A percentile compares a stretch with the other conserved stretches of the same genome.
Evolutionary conservation across 192 early-diverging fungal genomes (phyloP).

Genomic region (Linnemannia elongata): DNA sequence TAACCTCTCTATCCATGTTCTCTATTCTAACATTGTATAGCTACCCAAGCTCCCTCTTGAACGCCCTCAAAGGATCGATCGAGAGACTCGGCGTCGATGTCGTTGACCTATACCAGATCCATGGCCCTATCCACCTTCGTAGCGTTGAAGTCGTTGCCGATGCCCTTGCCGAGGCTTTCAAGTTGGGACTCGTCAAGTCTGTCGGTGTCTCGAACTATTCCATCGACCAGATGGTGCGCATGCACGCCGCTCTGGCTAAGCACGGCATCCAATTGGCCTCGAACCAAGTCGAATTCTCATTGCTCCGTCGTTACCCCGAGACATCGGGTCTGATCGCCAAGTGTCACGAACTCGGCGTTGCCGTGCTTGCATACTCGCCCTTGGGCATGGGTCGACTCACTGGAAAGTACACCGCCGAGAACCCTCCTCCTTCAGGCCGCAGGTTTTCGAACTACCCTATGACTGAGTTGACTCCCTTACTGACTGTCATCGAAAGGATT

Average conservation of each 20-base stretch:
- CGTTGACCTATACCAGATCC: constrained; percentile 66
- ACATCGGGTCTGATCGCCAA: constrained; percentile 74
- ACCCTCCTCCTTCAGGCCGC: constrained; percentile 43
- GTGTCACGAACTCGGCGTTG: constrained; percentile 81
- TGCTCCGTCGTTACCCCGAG: constrained; percentile 76
- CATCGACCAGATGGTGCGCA: constrained; percentile 45
- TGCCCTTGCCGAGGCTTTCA: constrained; percentile 61
- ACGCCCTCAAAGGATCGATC: constrained; percentile 61
- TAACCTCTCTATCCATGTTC: not conserved
- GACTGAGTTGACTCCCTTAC: constrained; percentile 33
- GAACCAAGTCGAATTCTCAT: constrained; percentile 63
- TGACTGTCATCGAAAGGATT: constrained; percentile 43
- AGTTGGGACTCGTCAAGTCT: constrained; percentile 61
- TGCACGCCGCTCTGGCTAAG: constrained; percentile 61
- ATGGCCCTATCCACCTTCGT: constrained; percentile 61
- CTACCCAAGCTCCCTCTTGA: constrained; percentile 59
- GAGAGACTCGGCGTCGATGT: constrained; percentile 59
- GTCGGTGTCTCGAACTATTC: constrained; percentile 69
- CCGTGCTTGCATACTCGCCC: constrained; percentile 80
- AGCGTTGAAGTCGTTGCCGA: constrained; percentile 63
- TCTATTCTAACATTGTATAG: not conserved
- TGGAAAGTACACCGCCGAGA: constrained; percentile 63
- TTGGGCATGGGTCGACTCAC: constrained; percentile 80
- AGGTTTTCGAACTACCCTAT: constrained; percentile 50
- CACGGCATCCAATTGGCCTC: constrained; percentile 61